These are phyloP conservation scores for Coniochaeta sp. DNA, from an alignment of 2,329 filamentous ascomycete genomes.

Conservation along the genomic window DNA sequence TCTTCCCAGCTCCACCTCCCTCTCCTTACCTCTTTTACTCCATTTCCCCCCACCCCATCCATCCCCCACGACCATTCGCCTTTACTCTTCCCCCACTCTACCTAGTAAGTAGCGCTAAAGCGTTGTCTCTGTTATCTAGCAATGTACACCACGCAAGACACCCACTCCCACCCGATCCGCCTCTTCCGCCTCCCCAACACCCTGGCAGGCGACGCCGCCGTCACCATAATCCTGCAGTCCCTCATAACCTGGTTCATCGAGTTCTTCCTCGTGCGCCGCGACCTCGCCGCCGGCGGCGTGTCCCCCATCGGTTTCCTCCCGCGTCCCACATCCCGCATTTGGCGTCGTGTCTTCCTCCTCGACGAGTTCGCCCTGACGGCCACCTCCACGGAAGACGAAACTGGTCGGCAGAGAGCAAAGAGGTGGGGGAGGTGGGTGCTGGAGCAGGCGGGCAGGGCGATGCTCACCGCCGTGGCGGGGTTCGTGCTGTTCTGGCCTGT, in stretches of 20 bases:
- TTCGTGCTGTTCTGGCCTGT: constrained; percentile 38
- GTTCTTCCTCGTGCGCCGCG: constrained; percentile 36
- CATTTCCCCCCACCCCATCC: too few species aligned
- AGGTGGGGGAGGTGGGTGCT: constrained; percentile 24
- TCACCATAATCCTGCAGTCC: constrained; percentile 44
- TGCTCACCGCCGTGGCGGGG: constrained; percentile 27
- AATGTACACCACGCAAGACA: constrained; percentile 37
- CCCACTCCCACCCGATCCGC: constrained; percentile 29
- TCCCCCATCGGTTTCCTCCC: constrained; percentile 38
- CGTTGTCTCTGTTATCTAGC: too few species aligned
- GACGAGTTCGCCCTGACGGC: constrained; percentile 11
- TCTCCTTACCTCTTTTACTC: neutral
- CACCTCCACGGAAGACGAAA: too few species aligned
- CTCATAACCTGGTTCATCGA: constrained; percentile 46
- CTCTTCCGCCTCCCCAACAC: constrained; percentile 45
- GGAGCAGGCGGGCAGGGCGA: constrained; percentile 26
- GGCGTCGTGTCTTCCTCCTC: constrained; percentile 37
- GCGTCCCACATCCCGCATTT: constrained; percentile 23
- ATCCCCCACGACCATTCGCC: too few species aligned
- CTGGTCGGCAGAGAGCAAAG: too few species aligned
- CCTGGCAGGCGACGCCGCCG: constrained; percentile 39
- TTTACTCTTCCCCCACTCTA: too few species aligned
- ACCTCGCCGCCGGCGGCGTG: constrained; percentile 36
- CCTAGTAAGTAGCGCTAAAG: too few species aligned
- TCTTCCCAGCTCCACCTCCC: neutral